A percentile compares a stretch with the other conserved stretches of the same genome.
Conservation (phyloP, 495 filamentous ascomycete genomes). For the Tuber melanosporum region DNA sequence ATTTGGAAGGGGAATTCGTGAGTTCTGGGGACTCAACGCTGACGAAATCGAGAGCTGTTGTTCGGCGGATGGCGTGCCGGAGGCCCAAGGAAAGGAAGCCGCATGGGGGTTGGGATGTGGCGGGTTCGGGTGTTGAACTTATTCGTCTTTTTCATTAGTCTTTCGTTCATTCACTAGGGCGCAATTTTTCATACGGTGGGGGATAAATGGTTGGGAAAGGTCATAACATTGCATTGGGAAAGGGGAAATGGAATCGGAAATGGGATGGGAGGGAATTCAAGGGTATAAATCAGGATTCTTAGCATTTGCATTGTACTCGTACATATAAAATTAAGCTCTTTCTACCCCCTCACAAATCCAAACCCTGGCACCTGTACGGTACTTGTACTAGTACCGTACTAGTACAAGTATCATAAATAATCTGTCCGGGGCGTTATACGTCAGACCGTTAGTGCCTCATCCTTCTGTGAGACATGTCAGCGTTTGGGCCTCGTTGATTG, state of each 20-base stretch:
- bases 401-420: not conserved
- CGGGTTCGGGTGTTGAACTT: slow-evolving; percentile 4
- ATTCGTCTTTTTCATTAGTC: not conserved
- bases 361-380: not conserved
- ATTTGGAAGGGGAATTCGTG: slow-evolving; percentile 60
- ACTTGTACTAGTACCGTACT: no score
- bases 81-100: slow-evolving; percentile 5
- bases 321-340: not conserved
- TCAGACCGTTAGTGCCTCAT: not conserved
- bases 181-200: not conserved
- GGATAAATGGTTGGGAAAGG: not conserved
- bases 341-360: not conserved
- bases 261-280: not conserved
- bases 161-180: not conserved
- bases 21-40: slow-evolving; percentile 65
- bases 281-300: not conserved
- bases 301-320: not conserved
- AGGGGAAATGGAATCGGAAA: not conserved
- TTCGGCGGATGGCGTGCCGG: slow-evolving; percentile 14
- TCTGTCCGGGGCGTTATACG: not conserved
- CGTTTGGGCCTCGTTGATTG: not conserved
- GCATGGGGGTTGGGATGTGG: not conserved
- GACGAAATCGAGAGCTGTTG: slow-evolving; percentile 58
- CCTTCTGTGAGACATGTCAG: not conserved
- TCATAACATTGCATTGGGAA: not conserved